Evolutionary conservation across 2,329 filamentous ascomycete species (phyloP).

Genomic region (Aspergillus calidoustus): DNA sequence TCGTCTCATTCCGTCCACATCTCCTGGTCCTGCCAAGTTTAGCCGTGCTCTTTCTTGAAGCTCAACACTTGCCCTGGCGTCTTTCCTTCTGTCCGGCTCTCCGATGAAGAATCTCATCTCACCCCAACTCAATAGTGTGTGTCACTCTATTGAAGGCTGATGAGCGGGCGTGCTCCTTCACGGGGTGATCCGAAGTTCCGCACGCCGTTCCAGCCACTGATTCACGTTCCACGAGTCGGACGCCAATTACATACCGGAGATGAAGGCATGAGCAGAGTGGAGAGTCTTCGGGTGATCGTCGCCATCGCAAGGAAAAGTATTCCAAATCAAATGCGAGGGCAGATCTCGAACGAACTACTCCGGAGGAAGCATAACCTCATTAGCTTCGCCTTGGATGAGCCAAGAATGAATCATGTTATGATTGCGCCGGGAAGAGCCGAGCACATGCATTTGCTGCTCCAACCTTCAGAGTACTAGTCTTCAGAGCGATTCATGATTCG

Average conservation of each 20-base stretch:
- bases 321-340: slow-evolving; percentile 8
- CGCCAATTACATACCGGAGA: slow-evolving; percentile 2
- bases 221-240: slow-evolving; percentile 9
- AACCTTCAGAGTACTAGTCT: neutral
- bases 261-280: neutral
- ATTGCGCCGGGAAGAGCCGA: slow-evolving; percentile 4
- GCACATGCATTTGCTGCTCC: neutral
- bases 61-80: neutral
- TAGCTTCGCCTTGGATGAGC: neutral
- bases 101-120: neutral
- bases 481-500: neutral
- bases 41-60: neutral
- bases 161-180: neutral
- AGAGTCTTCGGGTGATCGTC: slow-evolving; percentile 9
- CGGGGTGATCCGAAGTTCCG: neutral
- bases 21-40: neutral
- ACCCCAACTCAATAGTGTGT: neutral
- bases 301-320: neutral
- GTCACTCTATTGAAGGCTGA: neutral
- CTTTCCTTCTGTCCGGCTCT: neutral
- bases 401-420: neutral
- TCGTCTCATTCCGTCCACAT: neutral
- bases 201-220: slow-evolving; percentile 3
- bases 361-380: neutral
- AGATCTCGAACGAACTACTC: neutral